Evolutionary conservation across 2,329 filamentous ascomycete species (phyloP), one percentile per base, ranked within the genome.

Genomic region (Penicillium sp.): DNA sequence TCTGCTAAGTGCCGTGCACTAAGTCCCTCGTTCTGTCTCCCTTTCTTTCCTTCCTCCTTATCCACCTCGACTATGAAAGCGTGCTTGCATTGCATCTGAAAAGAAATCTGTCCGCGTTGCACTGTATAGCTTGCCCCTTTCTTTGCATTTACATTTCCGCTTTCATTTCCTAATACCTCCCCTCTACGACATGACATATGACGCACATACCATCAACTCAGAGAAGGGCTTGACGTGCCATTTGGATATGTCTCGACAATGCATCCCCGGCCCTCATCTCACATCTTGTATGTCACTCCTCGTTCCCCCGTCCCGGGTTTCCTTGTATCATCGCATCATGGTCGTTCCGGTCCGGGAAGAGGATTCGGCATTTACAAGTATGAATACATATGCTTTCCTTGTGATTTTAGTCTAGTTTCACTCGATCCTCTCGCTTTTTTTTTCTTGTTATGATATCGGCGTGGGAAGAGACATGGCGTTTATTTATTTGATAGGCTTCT

Each of bases 1-100:
- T 58, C 58, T 77, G 26, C 56, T 75, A 48, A 72, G 71, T 49
- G 72, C 67, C 25, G 73, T 72, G 57, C 68, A 73, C 63, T 69
- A 61, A 69, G 26, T 53, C 56, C 52, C 30, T 17, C 16, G 45
- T 12, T 19, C 28, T 16, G 51, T 53, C 57, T 57, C 16, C 53
- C 16, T 57, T 49, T n/a, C 5, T 16, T 26, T 17, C n/a, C 22
- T 31, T 9, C 33, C 1, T 26, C 37, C 16, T 42, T 53, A 4
- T 17, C n/a, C 42, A 30, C 38, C 22, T 38, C 25, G 9, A 35
- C 35, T 59, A 53, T 38, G 42, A 42, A 28, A 45, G 42, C 36
- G 51, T 61, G 44, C 44, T 38, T 44, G n/a, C 53, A 55, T 49
- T 52, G 42, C 51, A 55, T 48, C 31, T 35, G 30, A 36, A 31